These are phyloP conservation scores for Lactuca saligna DNA, from an alignment of 129 eudicot species.

Conservation along the genomic window DNA sequence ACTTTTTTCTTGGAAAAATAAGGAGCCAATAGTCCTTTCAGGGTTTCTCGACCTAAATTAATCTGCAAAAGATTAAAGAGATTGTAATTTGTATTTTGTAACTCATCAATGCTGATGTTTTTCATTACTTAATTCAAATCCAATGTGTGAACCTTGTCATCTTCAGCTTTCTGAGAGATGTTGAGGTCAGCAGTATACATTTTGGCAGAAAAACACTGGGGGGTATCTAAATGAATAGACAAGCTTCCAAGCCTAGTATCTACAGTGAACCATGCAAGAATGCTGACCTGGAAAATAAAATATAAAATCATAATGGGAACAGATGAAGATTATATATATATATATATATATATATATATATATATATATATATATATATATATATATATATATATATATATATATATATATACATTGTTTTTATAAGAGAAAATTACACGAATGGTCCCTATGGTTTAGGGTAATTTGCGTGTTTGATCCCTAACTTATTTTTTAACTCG, in stretches of 20 bases:
- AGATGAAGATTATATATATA: constrained; percentile 3
- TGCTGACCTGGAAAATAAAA: constrained; percentile 63
- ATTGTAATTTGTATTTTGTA: background rate
- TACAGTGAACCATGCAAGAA: constrained; percentile 91
- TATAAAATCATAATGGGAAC: constrained; percentile 17
- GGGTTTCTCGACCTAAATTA: constrained; percentile 91
- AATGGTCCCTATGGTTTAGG: no score
- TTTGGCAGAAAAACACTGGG: constrained; percentile 95
- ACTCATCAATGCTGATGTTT: no score
- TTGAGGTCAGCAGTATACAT: constrained; percentile 89
- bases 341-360: no score
- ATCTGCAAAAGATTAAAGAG: constrained; percentile 47
- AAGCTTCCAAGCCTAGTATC: constrained; percentile 94
- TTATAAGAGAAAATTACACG: no score
- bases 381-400: no score
- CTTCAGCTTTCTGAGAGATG: constrained; percentile 79
- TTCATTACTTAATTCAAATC: background rate
- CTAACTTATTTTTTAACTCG: no score
- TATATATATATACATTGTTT: no score
- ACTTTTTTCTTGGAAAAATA: constrained; percentile 77
- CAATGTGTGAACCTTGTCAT: constrained; percentile 69
- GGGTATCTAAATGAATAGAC: constrained; percentile 85
- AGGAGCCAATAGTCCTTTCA: constrained; percentile 80
- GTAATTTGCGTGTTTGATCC: no score
- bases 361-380: no score